phyloP scores from a whole-genome alignment of 176 grass and related monocot genomes.

The Melocanna baccifera region DNA sequence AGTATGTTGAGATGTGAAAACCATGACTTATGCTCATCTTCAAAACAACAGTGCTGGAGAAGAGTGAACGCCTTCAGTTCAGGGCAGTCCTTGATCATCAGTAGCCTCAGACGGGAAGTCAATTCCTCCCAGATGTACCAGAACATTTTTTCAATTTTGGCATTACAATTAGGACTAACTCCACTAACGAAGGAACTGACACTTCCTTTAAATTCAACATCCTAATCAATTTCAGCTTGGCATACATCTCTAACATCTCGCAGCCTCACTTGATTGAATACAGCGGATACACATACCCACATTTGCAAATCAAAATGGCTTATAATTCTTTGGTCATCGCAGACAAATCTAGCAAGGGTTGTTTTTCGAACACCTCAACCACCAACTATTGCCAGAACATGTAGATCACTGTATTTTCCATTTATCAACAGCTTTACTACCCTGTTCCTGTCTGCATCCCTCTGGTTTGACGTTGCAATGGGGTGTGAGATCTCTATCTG shows the following conservation, averaged over 20 bases:
- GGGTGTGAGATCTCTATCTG: background rate
- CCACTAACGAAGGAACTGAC: conserved; percentile 32
- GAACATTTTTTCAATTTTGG: conserved; percentile 24
- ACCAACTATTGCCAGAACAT: conserved; percentile 32
- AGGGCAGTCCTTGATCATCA: background rate
- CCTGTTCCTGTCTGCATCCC: background rate
- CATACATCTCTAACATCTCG: conserved; percentile 6
- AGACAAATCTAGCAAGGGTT: conserved; percentile 29
- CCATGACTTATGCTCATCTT: background rate
- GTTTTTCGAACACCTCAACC: conserved; percentile 50
- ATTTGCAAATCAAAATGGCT: conserved; percentile 37
- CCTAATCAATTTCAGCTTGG: background rate
- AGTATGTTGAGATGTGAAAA: background rate
- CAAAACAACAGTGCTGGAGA: background rate
- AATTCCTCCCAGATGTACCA: background rate
- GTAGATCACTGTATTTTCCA: background rate
- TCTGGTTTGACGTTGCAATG: background rate
- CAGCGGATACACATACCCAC: conserved; percentile 32
- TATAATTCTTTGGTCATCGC: background rate
- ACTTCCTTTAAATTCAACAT: background rate
- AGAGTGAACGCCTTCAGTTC: too few species aligned
- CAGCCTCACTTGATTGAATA: background rate
- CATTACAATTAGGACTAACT: conserved; percentile 1
- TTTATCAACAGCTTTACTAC: conserved; percentile 17
- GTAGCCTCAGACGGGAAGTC: background rate